Evolutionary conservation across 1,139 yeast genomes (phyloP).

Genomic region (Yamadazyma conglobata): DNA sequence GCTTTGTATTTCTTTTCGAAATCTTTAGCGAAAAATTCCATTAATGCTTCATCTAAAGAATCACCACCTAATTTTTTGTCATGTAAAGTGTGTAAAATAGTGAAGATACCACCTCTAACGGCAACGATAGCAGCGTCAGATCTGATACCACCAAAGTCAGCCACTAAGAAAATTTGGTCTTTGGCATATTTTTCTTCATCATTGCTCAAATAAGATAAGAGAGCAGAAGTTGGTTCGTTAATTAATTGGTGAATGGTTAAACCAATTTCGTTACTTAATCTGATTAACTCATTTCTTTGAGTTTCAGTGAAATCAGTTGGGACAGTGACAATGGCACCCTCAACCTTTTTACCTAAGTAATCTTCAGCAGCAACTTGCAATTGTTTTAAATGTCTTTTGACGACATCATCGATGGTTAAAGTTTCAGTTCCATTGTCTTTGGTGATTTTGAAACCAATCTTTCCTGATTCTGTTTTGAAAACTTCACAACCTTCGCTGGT

Average conservation of each 20-base stretch:
- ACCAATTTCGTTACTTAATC: constrained; percentile 68
- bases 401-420: constrained; percentile 71
- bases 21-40: constrained; percentile 86
- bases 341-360: constrained; percentile 77
- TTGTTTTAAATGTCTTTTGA: constrained; percentile 79
- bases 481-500: constrained; percentile 72
- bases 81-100: constrained; percentile 84
- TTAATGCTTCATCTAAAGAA: constrained; percentile 72
- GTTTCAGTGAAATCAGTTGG: constrained; percentile 82
- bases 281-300: constrained; percentile 64
- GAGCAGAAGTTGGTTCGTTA: constrained; percentile 91
- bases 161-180: constrained; percentile 86
- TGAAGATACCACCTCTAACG: constrained; percentile 89
- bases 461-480: constrained; percentile 59
- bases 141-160: constrained; percentile 96
- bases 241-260: constrained; percentile 81
- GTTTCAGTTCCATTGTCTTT: constrained; percentile 44
- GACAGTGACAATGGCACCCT: constrained; percentile 83
- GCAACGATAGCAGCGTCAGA: constrained; percentile 95
- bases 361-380: constrained; percentile 89
- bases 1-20: constrained; percentile 84
- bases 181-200: constrained; percentile 54
- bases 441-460: constrained; percentile 64
- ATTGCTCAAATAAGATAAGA: constrained; percentile 66
- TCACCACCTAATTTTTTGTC: constrained; percentile 86